phyloP scores from a whole-genome alignment of 345 rosid species.

The Ailanthus altissimus region DNA sequence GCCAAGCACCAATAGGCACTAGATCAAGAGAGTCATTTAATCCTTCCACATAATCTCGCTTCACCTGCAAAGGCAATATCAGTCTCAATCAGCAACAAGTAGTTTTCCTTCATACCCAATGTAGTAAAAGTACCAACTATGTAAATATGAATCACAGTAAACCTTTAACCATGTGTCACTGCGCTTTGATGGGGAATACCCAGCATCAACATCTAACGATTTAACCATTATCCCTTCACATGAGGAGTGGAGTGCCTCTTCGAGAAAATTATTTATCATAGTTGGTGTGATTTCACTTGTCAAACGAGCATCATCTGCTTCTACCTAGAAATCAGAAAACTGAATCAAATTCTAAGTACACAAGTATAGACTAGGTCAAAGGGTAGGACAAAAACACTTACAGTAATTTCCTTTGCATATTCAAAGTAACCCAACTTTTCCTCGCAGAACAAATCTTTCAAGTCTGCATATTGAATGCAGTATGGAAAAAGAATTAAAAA shows the following conservation, averaged over 20 bases:
- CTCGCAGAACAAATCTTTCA: conserved; percentile 60
- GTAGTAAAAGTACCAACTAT: not conserved
- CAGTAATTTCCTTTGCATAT: conserved; percentile 68
- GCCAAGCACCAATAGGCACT: conserved; percentile 96
- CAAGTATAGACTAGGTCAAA: not conserved
- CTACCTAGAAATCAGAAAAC: conserved; percentile 47
- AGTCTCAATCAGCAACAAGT: not conserved
- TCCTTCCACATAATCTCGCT: conserved; percentile 86
- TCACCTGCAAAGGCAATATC: conserved; percentile 53
- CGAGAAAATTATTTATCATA: conserved; percentile 61
- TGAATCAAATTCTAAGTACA: conserved; percentile 13
- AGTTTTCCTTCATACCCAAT: not conserved
- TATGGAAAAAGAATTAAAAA: not conserved
- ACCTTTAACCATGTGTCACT: conserved; percentile 93
- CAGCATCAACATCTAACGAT: conserved; percentile 65
- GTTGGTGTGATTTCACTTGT: conserved; percentile 42
- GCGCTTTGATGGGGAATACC: conserved; percentile 83
- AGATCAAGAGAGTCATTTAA: conserved; percentile 81
- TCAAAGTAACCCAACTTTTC: conserved; percentile 69
- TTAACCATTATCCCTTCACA: conserved; percentile 93
- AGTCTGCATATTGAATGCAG: conserved; percentile 38
- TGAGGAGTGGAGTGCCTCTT: conserved; percentile 65
- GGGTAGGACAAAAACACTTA: conserved; percentile 34
- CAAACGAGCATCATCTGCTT: conserved; percentile 53
- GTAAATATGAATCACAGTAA: not conserved